phyloP scores from a whole-genome alignment of 1,284 basidiomycete species.

The Irpex lacteus region DNA sequence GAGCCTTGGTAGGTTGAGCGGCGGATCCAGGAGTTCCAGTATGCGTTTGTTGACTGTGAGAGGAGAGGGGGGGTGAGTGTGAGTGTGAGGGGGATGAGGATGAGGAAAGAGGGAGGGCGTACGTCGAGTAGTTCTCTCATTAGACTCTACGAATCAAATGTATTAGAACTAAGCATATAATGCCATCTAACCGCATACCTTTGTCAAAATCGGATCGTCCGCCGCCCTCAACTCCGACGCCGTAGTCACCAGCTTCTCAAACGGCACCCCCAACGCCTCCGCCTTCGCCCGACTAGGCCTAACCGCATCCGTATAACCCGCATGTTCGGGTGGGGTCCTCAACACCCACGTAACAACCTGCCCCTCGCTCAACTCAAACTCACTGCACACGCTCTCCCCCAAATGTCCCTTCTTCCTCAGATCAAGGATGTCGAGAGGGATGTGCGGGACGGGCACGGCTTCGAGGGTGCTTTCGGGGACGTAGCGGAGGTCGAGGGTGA shows the following conservation, averaged over 20 bases:
- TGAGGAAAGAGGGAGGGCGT: conserved; percentile 10
- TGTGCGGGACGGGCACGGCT: conserved; percentile 44
- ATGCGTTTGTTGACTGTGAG: conserved; percentile 68
- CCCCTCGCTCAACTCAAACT: conserved; percentile 72
- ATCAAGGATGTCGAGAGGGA: conserved; percentile 61
- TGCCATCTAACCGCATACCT: conserved; percentile 37
- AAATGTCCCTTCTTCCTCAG: conserved; percentile 64
- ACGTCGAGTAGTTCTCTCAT: conserved; percentile 55
- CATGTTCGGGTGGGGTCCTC: conserved; percentile 51
- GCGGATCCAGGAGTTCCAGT: conserved; percentile 86
- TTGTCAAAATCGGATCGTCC: conserved; percentile 64
- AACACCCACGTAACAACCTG: conserved; percentile 85
- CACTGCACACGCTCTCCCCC: conserved; percentile 50
- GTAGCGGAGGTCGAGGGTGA: conserved; percentile 77
- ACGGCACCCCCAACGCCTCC: conserved; percentile 44
- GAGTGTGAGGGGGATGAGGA: too few species aligned
- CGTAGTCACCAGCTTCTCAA: conserved; percentile 46
- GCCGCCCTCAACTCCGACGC: conserved; percentile 47
- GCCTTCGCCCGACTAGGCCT: conserved; percentile 36
- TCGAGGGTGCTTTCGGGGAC: conserved; percentile 55
- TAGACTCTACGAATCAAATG: conserved; percentile 39
- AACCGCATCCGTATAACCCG: conserved; percentile 18
- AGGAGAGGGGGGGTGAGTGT: background rate
- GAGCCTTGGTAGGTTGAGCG: conserved; percentile 82
- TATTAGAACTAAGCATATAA: background rate